Evolutionary conservation across 768 basidiomycete genomes (phyloP).

Genomic region (Sistotremastrum niveocremeum): DNA sequence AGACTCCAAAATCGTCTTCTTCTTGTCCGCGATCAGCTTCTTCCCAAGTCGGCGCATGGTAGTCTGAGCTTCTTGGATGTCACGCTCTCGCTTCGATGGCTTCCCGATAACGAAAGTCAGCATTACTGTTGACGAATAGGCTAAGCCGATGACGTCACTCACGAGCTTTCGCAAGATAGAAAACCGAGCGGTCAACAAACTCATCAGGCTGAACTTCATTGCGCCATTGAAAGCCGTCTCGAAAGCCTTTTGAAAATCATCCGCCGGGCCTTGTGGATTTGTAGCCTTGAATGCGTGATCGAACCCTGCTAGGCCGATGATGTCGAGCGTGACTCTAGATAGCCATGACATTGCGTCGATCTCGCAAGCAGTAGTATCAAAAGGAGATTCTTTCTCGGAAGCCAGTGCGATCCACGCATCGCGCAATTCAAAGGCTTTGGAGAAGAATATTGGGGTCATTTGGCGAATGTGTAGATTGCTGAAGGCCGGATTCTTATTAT

Average conservation of each 20-base stretch:
- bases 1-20: neutral
- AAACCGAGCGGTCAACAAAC: slow-evolving; percentile 20
- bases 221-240: slow-evolving; percentile 15
- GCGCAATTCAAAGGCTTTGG: slow-evolving; percentile 38
- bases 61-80: neutral
- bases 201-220: slow-evolving; percentile 10
- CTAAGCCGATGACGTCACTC: slow-evolving; percentile 3
- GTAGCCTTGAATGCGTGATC: slow-evolving; percentile 24
- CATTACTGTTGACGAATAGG: no score
- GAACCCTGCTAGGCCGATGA: slow-evolving; percentile 31
- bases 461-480: slow-evolving; percentile 33
- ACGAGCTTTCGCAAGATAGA: slow-evolving; percentile 28
- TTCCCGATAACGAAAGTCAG: neutral
- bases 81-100: neutral
- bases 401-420: no score
- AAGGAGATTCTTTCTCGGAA: no score
- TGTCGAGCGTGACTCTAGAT: slow-evolving; percentile 17
- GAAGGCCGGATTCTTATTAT: slow-evolving; percentile 35
- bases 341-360: slow-evolving; percentile 10
- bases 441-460: slow-evolving; percentile 42
- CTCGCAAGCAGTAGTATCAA: no score
- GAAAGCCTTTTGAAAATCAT: slow-evolving; percentile 23
- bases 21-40: slow-evolving; percentile 1
- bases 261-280: slow-evolving; percentile 10
- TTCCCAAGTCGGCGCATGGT: neutral